Evolutionary conservation across 768 basidiomycete species (phyloP), one percentile per base, ranked within the genome.

Genomic region (Candolleomyces aberdarensis): DNA sequence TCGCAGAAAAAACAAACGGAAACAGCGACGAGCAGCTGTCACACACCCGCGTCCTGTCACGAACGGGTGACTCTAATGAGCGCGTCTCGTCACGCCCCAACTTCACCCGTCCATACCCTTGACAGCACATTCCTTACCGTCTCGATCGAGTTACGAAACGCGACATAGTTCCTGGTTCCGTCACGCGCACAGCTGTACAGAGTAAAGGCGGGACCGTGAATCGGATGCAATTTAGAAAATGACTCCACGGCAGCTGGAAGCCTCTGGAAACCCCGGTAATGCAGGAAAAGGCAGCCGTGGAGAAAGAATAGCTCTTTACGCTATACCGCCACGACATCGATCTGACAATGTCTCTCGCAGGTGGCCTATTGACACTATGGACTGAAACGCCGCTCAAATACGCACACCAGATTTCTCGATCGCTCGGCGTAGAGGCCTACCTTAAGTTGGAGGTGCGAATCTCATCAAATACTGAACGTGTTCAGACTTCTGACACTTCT

Each of bases 361-460:
- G 36, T 36, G 36, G 36, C 11, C 36, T 36, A 36, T 36, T 36
- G 36, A 44, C 57, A 5, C 72, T 85, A 8, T 91, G 86, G 85
- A 68, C 74, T 47, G 78, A 86, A 72, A 91, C 88, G 0, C 88
- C 89, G 17, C 78, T 91, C 13, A 73, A 91, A 14, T 80, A 80
- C 66, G 89, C 89, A 19, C 74, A 70, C 56, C 75, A 78, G 19
- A 80, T 90, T 49, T 91, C 90, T 1, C 71, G 79, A 11, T 71
- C 73, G 29, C 65, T 85, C 14, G 79, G 78, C 19, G 80, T 78
- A 29, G 73, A 80, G 31, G 86, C 82, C 1, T 88, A 87, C 71
- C 80, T 92, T 57, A 91, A 92, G 65, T 80, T 92, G 13, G 90
- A 92, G 76, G 88, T 88, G 60, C 66, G 76, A 62, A 31, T 6